These are phyloP conservation scores for Urtica urens DNA, from an alignment of 306 rosid genomes.

Conservation along the genomic window DNA sequence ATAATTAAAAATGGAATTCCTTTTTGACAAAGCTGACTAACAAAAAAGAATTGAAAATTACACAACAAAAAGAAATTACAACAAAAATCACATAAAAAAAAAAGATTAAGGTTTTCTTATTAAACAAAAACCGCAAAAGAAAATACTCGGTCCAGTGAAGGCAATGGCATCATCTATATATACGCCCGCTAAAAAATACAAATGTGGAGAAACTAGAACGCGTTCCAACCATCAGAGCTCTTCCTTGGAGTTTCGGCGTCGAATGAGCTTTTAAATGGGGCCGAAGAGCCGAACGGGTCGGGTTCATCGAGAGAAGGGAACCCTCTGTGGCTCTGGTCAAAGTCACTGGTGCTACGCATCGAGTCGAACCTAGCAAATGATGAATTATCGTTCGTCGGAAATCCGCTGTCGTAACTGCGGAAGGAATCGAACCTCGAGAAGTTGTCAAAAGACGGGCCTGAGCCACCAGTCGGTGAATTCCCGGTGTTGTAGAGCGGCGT, in stretches of 20 bases:
- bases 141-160: slow-evolving; percentile 12
- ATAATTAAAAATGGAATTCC: slow-evolving; percentile 1
- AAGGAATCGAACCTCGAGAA: slow-evolving; percentile 79
- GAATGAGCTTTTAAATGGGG: slow-evolving; percentile 50
- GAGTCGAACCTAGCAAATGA: slow-evolving; percentile 57
- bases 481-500: slow-evolving; percentile 73
- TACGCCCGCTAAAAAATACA: slow-evolving; percentile 14
- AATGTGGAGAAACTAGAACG: slow-evolving; percentile 42
- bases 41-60: slow-evolving; percentile 6
- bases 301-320: slow-evolving; percentile 83
- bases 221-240: slow-evolving; percentile 75
- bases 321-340: slow-evolving; percentile 45
- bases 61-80: slow-evolving; percentile 45
- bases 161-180: slow-evolving; percentile 20
- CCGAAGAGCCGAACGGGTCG: slow-evolving; percentile 71
- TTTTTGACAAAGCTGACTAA: slow-evolving; percentile 5
- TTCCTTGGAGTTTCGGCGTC: slow-evolving; percentile 63
- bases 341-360: slow-evolving; percentile 51
- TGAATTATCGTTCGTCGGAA: slow-evolving; percentile 35
- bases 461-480: slow-evolving; percentile 46
- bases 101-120: too few species aligned
- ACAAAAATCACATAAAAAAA: slow-evolving; percentile 10
- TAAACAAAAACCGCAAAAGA: slow-evolving; percentile 16
- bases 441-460: slow-evolving; percentile 60
- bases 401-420: slow-evolving; percentile 44